A percentile compares a stretch with the other conserved stretches of the same genome.
Conservation (phyloP, 345 rosid species). For the Bruguiera parviflora region DNA sequence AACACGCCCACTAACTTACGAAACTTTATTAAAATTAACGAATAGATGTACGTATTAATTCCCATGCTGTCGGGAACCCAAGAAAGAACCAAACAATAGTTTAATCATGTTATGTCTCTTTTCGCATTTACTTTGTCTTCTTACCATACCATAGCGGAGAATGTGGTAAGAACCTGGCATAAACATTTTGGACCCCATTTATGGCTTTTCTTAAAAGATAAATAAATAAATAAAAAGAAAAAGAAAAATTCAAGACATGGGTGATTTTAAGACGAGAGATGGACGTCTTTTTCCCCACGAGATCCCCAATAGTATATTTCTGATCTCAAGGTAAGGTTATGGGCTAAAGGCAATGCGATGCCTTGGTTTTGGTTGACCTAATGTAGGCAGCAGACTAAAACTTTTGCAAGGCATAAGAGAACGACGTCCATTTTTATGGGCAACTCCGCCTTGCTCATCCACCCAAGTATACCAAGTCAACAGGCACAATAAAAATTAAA, state of each 20-base stretch:
- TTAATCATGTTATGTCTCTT: background rate
- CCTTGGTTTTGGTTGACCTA: background rate
- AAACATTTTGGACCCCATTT: no score
- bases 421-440: background rate
- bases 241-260: background rate
- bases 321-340: background rate
- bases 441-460: background rate
- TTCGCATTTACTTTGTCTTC: background rate
- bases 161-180: no score
- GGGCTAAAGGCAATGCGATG: background rate
- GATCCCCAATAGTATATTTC: background rate
- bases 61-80: constrained; percentile 46
- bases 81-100: constrained; percentile 1
- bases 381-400: background rate
- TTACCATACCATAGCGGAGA: no score
- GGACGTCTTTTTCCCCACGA: background rate
- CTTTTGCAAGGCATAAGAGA: background rate
- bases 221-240: no score
- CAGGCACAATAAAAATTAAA: background rate
- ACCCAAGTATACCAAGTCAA: background rate
- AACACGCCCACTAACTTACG: constrained; percentile 6
- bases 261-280: background rate
- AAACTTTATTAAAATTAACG: background rate
- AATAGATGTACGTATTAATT: constrained; percentile 25
- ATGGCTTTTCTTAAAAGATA: no score